phyloP scores from a whole-genome alignment of 768 basidiomycete species.

The Suillus bovinus region DNA sequence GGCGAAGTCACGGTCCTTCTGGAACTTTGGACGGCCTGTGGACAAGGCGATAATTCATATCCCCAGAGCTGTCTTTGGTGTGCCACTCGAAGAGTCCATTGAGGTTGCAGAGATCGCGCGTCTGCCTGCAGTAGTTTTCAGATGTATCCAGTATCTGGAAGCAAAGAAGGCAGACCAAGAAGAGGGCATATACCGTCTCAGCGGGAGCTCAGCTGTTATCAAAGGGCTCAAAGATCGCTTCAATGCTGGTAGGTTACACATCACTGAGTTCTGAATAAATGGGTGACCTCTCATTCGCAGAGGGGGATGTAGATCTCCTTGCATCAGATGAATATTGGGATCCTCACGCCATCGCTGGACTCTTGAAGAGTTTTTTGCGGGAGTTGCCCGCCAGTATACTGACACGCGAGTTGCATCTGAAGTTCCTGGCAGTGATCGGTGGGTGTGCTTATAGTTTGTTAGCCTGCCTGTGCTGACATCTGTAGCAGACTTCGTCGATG shows the following conservation, averaged over 20 bases:
- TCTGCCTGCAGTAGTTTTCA: conserved; percentile 92
- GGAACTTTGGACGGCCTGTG: conserved; percentile 80
- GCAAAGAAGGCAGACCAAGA: conserved; percentile 93
- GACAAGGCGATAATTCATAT: conserved; percentile 41
- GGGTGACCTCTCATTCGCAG: conserved; percentile 42
- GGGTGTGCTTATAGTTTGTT: conserved; percentile 31
- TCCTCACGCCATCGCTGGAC: conserved; percentile 94
- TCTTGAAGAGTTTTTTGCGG: conserved; percentile 91
- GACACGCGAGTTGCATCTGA: conserved; percentile 87
- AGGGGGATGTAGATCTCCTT: conserved; percentile 94
- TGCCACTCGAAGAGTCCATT: conserved; percentile 83
- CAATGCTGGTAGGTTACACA: conserved; percentile 66
- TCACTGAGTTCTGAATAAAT: conserved; percentile 10
- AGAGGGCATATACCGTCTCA: conserved; percentile 96
- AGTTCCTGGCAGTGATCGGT: conserved; percentile 94
- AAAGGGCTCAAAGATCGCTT: conserved; percentile 92
- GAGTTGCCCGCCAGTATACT: conserved; percentile 92
- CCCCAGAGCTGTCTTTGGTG: conserved; percentile 84
- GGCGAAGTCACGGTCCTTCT: conserved; percentile 90
- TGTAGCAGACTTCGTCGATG: conserved; percentile 78
- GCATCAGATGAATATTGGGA: conserved; percentile 93
- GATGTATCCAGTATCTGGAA: conserved; percentile 94
- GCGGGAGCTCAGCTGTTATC: conserved; percentile 93
- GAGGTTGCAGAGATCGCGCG: conserved; percentile 87
- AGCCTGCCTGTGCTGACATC: conserved; percentile 16